Percentiles rank a stretch among this genome's conserved stretches.
These are phyloP conservation scores for Cystobasidium pallidum DNA, from an alignment of 1,284 basidiomycete genomes.

Conservation along the genomic window DNA sequence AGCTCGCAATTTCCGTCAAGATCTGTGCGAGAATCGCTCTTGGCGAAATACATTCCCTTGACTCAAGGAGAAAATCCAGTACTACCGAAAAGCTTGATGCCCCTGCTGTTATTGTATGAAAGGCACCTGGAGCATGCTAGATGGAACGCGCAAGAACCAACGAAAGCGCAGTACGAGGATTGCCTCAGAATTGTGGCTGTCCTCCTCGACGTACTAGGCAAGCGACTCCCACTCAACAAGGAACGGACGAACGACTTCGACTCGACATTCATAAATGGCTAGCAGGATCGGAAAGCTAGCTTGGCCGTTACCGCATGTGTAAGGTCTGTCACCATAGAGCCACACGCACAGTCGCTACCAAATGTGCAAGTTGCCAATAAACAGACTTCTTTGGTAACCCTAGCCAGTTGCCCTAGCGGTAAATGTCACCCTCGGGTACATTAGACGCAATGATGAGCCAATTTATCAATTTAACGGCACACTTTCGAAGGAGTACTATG, in stretches of 20 bases:
- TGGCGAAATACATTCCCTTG: conserved; percentile 18
- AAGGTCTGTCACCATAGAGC: too few relatives aligned
- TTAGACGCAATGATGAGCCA: too few relatives aligned
- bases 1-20: background rate
- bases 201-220: conserved; percentile 42
- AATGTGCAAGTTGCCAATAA: too few relatives aligned
- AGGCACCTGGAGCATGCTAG: conserved; percentile 43
- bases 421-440: too few relatives aligned
- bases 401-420: too few relatives aligned
- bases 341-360: too few relatives aligned
- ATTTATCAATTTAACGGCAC: too few relatives aligned
- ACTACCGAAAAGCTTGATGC: conserved; percentile 42
- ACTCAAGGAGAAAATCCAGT: conserved; percentile 18
- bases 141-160: conserved; percentile 46
- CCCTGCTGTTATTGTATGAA: conserved; percentile 48
- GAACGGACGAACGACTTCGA: background rate
- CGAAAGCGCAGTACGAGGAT: conserved; percentile 46
- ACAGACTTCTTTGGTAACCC: too few relatives aligned
- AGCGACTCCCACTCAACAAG: background rate
- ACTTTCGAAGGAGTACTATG: background rate
- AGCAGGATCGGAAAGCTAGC: background rate
- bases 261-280: background rate
- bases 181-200: conserved; percentile 46
- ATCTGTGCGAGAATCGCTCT: conserved; percentile 20
- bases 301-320: too few relatives aligned